Conservation (phyloP, 257 asterid genomes). For the Galeopsis tetrahit region DNA sequence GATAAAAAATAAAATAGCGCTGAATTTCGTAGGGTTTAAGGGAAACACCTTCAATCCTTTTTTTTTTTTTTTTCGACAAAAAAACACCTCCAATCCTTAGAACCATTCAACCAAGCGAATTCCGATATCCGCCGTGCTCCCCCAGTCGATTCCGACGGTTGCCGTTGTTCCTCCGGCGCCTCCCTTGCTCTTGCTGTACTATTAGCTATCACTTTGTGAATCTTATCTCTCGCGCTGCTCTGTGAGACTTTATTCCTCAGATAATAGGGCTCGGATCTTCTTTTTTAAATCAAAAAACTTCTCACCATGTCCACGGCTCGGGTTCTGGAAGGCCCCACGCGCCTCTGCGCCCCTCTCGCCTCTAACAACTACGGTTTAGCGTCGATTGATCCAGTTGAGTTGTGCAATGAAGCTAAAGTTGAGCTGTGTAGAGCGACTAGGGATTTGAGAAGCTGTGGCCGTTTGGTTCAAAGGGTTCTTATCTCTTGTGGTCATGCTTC, state of each 20-base stretch:
- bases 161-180: not conserved
- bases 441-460: constrained; percentile 93
- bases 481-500: constrained; percentile 88
- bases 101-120: not conserved
- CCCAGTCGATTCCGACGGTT: not conserved
- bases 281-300: too few relatives aligned
- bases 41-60: not conserved
- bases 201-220: not conserved
- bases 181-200: not conserved
- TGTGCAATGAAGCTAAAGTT: constrained; percentile 91
- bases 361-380: constrained; percentile 49
- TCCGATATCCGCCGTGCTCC: not conserved
- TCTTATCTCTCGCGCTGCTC: not conserved
- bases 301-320: not conserved
- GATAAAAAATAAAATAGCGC: not conserved
- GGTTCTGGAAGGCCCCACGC: not conserved
- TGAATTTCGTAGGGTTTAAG: constrained; percentile 3
- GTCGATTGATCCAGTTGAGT: constrained; percentile 77
- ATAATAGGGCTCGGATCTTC: too few relatives aligned
- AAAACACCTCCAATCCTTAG: not conserved
- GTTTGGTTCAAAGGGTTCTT: constrained; percentile 72
- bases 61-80: too few relatives aligned
- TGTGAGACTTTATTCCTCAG: not conserved
- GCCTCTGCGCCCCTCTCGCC: not conserved
- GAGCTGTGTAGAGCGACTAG: constrained; percentile 95